phyloP scores from a whole-genome alignment of 805 yeast species.

The Yarrowia sp. region DNA sequence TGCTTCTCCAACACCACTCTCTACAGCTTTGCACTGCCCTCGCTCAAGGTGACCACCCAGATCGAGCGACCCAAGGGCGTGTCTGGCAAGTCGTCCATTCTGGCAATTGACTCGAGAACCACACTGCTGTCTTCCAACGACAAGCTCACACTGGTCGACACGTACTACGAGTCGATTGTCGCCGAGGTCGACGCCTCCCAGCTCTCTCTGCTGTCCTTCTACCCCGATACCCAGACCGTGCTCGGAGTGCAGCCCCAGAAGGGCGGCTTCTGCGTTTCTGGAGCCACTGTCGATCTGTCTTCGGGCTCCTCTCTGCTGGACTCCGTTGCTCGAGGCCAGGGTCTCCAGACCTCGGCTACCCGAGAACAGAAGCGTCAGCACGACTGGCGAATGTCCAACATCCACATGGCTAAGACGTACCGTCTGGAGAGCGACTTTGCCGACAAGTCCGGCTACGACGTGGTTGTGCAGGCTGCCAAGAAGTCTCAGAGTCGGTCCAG shows the following conservation, averaged over 20 bases:
- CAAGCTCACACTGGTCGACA: conserved; percentile 53
- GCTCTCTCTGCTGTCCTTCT: conserved; percentile 39
- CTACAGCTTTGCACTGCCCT: conserved; percentile 29
- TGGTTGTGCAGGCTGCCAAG: conserved; percentile 28
- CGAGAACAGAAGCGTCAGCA: conserved; percentile 32
- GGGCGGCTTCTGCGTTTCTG: conserved; percentile 31
- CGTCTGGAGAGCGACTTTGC: conserved; percentile 18
- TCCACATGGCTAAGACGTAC: conserved; percentile 25
- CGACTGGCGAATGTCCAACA: conserved; percentile 38
- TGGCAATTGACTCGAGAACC: conserved; percentile 47
- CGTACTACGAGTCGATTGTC: conserved; percentile 47
- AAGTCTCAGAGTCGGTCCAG: conserved; percentile 10
- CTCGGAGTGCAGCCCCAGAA: conserved; percentile 34
- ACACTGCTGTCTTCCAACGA: conserved; percentile 45
- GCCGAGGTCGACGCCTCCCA: conserved; percentile 41
- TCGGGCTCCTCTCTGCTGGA: conserved; percentile 34
- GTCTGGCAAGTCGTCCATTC: conserved; percentile 40
- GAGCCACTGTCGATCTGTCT: conserved; percentile 26
- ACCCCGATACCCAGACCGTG: conserved; percentile 39
- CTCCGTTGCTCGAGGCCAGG: conserved; percentile 36
- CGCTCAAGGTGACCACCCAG: conserved; percentile 37
- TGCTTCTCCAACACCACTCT: conserved; percentile 33
- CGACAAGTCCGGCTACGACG: conserved; percentile 14
- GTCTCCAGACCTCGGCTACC: conserved; percentile 22
- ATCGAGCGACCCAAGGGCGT: conserved; percentile 23